Evolutionary conservation across 2,329 filamentous ascomycete species (phyloP), one percentile per base, ranked within the genome.

Genomic region (Aspergillus ochraceoroseus): DNA sequence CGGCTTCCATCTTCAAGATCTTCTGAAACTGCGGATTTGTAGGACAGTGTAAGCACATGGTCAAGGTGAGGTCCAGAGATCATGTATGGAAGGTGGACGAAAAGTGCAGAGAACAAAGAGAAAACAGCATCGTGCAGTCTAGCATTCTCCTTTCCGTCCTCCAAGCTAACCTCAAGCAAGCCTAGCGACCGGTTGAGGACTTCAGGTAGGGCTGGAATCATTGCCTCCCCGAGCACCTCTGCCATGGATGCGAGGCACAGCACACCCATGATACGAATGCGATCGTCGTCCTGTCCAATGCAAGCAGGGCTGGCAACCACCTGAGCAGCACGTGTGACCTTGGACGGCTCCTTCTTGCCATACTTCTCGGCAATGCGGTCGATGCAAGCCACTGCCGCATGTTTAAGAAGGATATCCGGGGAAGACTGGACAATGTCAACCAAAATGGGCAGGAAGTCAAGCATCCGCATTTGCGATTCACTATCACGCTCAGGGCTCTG

Each of bases 311-410:
- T 81, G 25, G 85, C 81, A 54, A 98, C 83, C 1, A 83, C 83
- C 44, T 80, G 73, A 3, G 88, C 87, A 4, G 88, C 84, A 3
- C 77, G 77, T 17, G 84, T 74, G 30, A 95, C 84, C 30, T 80
- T 82, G 51, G 84, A 79, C 1, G 84, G 74, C 56, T 95, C 86
- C 62, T 89, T 94, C 71, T 92, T 94, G 52, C 92, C 94, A 61
- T 95, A 96, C 62, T 90, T 90, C 66, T 95, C 89, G 2, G 86
- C 79, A 48, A 98, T 94, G 63, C 87, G 86, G 66, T 95, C 89
- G 30, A 96, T 83, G 54, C 90, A 96, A 23, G 82, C 81, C 47
- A 98, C 82, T 1, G 89, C 86, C 7, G 86, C 87, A 55, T 88
- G 83, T 66, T 90, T 88, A 62, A 92, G 83, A 18, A 80, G 74